phyloP scores from a whole-genome alignment of 1,284 basidiomycete genomes.

The Ceratorhiza oryzae-sativae region DNA sequence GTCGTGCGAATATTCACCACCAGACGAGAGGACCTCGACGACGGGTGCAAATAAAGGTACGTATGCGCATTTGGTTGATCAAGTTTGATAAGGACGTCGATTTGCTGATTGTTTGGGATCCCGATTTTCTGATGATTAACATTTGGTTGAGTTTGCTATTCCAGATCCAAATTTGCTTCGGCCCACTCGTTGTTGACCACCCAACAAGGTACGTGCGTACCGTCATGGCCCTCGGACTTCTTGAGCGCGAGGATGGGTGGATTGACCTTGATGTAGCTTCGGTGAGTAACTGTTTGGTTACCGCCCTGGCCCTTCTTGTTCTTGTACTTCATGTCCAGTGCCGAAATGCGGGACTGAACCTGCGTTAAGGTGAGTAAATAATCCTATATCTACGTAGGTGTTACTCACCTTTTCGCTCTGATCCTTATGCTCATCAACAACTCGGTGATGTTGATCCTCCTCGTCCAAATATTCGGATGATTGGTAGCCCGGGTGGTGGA shows the following conservation, averaged over 20 bases:
- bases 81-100: too few species aligned
- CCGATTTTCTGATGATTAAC: too few species aligned
- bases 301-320: background rate
- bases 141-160: too few species aligned
- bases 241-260: background rate
- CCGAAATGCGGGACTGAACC: too few species aligned
- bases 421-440: background rate
- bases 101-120: too few species aligned
- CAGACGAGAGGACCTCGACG: too few species aligned
- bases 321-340: background rate
- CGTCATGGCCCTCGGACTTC: background rate
- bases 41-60: too few species aligned
- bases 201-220: background rate
- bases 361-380: background rate
- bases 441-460: background rate
- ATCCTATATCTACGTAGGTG: background rate
- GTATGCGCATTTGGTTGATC: too few species aligned
- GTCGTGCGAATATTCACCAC: too few species aligned
- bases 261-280: background rate
- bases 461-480: background rate
- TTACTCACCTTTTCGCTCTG: background rate
- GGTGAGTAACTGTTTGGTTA: background rate
- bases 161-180: background rate
- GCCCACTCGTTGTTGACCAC: background rate
- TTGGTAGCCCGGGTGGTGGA: background rate